Base-by-base conservation (phyloP, 805 yeast genomes). In the Lipomyces sp. region DNA sequence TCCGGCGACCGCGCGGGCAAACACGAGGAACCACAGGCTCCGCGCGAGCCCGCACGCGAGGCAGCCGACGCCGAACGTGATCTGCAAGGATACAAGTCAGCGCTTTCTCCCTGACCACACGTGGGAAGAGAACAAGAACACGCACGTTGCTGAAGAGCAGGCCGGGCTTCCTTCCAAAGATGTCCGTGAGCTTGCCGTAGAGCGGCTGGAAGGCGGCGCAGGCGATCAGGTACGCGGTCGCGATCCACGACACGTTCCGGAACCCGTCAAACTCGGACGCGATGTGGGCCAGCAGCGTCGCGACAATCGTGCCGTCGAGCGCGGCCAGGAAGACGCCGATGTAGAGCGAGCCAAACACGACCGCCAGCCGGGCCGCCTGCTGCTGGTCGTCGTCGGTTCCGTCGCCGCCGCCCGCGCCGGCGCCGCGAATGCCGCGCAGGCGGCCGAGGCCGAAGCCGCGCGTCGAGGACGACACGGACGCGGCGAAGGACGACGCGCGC, bases 121-220 rank as follows among this genome's bases (percentile, higher is more conserved):
- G 24, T 7, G 31, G 19, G 14, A 28, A 14, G 18, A 5, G n/a
- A 22, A n/a, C n/a, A n/a, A n/a, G n/a, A n/a, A n/a, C n/a, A 10
- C 71, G 59, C 13, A 67, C 53, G 33, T 74, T 71, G 23, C 79
- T 75, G 35, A 70, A 64, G 19, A 77, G 50, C 45, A 78, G 58
- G 4, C 78, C 73, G 33, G 64, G 57, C 60, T 65, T 63, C 29
- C 78, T 63, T 38, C 74, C 70, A 60, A 67, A 65, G 28, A 86
- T 79, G 59, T 85, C 93, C 38, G 85, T 77, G 31, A 84, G 70
- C 53, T 83, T 78, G 5, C 93, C 93, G 51, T 81, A 83, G 28
- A 86, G 64, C 0, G 90, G 93, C 67, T 85, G 93, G 65, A 83
- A 83, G 1, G 87, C 86, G 3, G 86, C 78, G 53, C 78, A 80